Conservation (phyloP, 202 grass and related monocot species). For the Musa balbisiana region DNA sequence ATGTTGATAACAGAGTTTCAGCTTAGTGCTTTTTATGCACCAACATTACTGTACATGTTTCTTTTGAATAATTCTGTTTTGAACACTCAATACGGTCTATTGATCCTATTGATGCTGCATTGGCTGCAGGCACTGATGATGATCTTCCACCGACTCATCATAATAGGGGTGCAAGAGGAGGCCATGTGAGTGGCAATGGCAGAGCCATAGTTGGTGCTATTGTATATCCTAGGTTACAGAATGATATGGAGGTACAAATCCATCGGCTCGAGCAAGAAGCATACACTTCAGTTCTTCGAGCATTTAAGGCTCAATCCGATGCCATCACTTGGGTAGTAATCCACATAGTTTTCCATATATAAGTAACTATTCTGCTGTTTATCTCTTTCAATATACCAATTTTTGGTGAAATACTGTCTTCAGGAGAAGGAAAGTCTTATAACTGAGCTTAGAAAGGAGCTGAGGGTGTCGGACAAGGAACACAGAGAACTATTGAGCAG, state of each 20-base stretch:
- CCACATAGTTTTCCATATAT: background rate
- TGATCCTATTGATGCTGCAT: background rate
- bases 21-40: no score
- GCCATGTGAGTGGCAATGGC: background rate
- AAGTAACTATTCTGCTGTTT: background rate
- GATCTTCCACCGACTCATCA: slow-evolving; percentile 17
- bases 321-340: slow-evolving; percentile 13
- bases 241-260: slow-evolving; percentile 19
- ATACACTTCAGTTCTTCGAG: slow-evolving; percentile 14
- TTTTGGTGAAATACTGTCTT: background rate
- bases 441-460: slow-evolving; percentile 20
- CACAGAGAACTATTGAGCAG: slow-evolving; percentile 14
- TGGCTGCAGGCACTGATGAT: slow-evolving; percentile 21
- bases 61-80: background rate
- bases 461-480: slow-evolving; percentile 13
- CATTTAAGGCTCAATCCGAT: slow-evolving; percentile 22
- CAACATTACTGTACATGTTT: background rate
- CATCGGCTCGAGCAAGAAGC: slow-evolving; percentile 17
- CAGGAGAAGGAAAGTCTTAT: slow-evolving; percentile 19
- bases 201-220: slow-evolving; percentile 2
- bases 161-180: slow-evolving; percentile 5
- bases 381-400: background rate
- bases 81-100: background rate
- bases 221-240: background rate
- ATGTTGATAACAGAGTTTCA: no score